These are phyloP conservation scores for Moesziomyces globuligerus DNA, from an alignment of 1,284 basidiomycete genomes.

Conservation along the genomic window DNA sequence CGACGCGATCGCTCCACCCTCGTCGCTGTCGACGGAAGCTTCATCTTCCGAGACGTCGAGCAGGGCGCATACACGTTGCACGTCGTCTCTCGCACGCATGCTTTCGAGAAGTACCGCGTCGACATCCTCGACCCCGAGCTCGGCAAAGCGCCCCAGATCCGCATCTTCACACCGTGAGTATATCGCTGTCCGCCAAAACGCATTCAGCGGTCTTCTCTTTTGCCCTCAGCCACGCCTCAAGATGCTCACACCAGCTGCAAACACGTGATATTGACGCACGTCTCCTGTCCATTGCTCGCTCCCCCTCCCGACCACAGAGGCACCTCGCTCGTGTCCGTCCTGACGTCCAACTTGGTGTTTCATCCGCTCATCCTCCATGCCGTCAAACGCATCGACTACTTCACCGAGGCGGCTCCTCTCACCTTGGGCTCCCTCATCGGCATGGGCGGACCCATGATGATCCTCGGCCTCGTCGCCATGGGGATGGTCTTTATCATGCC, in stretches of 20 bases:
- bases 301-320: too few species aligned
- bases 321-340: conserved; percentile 33
- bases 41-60: conserved; percentile 47
- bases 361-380: conserved; percentile 46
- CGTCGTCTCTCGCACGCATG: conserved; percentile 32
- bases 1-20: conserved; percentile 37
- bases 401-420: conserved; percentile 39
- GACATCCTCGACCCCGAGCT: conserved; percentile 26
- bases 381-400: conserved; percentile 39
- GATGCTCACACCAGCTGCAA: neutral
- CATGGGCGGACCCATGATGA: conserved; percentile 48
- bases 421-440: conserved; percentile 38
- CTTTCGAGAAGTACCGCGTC: conserved; percentile 46
- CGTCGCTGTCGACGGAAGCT: conserved; percentile 41
- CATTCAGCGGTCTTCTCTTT: neutral
- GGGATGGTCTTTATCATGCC: conserved; percentile 38
- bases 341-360: conserved; percentile 27
- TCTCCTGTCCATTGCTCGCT: too few species aligned
- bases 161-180: conserved; percentile 45
- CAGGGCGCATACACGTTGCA: conserved; percentile 47
- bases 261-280: neutral
- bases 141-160: conserved; percentile 39
- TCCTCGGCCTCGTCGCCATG: conserved; percentile 39
- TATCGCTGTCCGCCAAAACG: neutral
- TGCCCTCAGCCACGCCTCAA: neutral